These are phyloP conservation scores for Phytophthora citricola DNA, from an alignment of 352 stramenopile species.

Conservation along the genomic window DNA sequence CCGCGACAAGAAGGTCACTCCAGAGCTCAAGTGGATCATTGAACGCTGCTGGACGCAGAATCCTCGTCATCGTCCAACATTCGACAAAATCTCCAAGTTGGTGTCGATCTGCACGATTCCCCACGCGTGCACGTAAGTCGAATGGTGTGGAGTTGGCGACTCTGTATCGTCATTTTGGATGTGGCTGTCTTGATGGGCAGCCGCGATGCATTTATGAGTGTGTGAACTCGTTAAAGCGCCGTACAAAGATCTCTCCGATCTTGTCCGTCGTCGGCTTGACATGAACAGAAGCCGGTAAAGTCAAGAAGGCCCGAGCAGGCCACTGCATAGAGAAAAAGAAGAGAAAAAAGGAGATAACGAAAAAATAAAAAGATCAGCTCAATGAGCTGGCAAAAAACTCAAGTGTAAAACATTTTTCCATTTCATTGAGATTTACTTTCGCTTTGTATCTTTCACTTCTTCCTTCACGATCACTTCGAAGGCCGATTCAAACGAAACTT, in stretches of 20 bases:
- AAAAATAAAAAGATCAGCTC: conserved; percentile 26
- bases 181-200: conserved; percentile 11
- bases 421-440: neutral
- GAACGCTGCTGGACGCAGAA: conserved; percentile 30
- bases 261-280: conserved; percentile 36
- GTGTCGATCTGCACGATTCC: conserved; percentile 31
- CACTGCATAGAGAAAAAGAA: conserved; percentile 15
- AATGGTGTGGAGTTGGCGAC: neutral
- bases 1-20: conserved; percentile 33
- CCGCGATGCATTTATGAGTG: conserved; percentile 27
- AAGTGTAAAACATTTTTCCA: no score
- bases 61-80: conserved; percentile 26
- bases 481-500: conserved; percentile 16
- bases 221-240: conserved; percentile 32
- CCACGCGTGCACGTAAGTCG: conserved; percentile 27
- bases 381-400: conserved; percentile 22
- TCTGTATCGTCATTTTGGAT: conserved; percentile 9
- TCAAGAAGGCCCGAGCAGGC: conserved; percentile 5
- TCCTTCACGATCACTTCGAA: conserved; percentile 17
- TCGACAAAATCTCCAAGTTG: conserved; percentile 29
- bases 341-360: conserved; percentile 26
- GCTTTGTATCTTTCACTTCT: neutral
- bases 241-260: conserved; percentile 33
- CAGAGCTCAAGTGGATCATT: conserved; percentile 27
- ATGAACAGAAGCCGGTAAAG: conserved; percentile 36